A percentile compares a stretch with the other conserved stretches of the same genome.
Evolutionary conservation across 176 grass and related monocot species (phyloP).

Genomic region (Oryza longistaminata): DNA sequence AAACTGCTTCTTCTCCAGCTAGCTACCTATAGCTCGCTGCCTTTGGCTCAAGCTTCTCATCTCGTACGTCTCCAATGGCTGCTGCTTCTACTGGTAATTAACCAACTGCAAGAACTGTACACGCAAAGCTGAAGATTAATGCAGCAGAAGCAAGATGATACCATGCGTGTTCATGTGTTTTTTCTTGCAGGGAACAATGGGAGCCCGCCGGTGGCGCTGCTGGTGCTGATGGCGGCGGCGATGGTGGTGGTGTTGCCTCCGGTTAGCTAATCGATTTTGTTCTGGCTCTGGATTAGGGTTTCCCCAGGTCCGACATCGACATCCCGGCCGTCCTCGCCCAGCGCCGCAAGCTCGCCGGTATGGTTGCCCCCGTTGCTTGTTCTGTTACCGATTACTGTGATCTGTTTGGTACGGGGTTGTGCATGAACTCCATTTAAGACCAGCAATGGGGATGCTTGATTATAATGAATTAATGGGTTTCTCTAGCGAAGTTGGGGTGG

Average conservation of each 20-base stretch:
- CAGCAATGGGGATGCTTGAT: neutral
- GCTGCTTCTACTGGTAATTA: conserved; percentile 36
- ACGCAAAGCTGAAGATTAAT: neutral
- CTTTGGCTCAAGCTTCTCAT: neutral
- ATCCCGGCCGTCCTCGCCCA: conserved; percentile 62
- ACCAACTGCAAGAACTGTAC: neutral
- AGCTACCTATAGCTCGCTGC: neutral
- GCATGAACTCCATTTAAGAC: neutral
- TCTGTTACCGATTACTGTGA: neutral
- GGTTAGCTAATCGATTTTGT: conserved; percentile 15
- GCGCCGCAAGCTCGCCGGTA: conserved; percentile 64
- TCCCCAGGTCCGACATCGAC: conserved; percentile 73
- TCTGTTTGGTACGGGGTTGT: neutral
- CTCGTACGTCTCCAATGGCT: conserved; percentile 10
- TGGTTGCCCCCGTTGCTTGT: neutral
- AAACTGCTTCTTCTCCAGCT: neutral
- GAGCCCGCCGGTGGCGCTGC: conserved; percentile 36
- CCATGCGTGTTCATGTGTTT: neutral
- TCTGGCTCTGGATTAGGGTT: conserved; percentile 48
- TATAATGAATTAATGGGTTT: neutral
- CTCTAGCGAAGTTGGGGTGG: neutral
- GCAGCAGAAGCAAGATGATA: neutral
- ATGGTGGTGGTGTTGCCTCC: conserved; percentile 3
- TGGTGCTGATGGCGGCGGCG: conserved; percentile 35
- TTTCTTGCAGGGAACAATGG: conserved; percentile 19